phyloP scores from a whole-genome alignment of 352 stramenopile genomes.

The Elongisporangium senticosum region DNA sequence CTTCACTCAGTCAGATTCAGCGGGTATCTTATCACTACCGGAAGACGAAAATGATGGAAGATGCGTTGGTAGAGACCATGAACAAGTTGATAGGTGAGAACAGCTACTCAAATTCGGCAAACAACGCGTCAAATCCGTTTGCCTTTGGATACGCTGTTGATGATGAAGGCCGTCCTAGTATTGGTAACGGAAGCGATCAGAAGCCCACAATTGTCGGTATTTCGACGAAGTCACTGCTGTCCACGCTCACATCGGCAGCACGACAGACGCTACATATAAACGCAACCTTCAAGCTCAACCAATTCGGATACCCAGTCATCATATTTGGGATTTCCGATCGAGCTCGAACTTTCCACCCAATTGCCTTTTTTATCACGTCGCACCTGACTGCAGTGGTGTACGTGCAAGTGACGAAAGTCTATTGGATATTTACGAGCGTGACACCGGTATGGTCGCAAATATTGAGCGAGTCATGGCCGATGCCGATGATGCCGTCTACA shows the following conservation, averaged over 20 bases:
- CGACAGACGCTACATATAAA: slow-evolving; percentile 12
- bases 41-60: too few relatives aligned
- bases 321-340: slow-evolving; percentile 18
- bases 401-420: neutral
- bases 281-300: slow-evolving; percentile 16
- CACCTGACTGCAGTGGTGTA: slow-evolving; percentile 7
- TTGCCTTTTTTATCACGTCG: too few relatives aligned
- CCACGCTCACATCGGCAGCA: neutral
- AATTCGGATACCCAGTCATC: slow-evolving; percentile 12
- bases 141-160: slow-evolving; percentile 3
- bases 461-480: slow-evolving; percentile 15
- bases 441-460: neutral
- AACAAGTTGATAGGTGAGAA: too few relatives aligned
- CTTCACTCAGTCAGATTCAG: too few relatives aligned
- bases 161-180: neutral
- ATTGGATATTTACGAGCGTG: neutral
- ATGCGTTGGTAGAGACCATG: too few relatives aligned
- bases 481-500: slow-evolving; percentile 15
- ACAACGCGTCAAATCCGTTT: slow-evolving; percentile 1
- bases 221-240: slow-evolving; percentile 10
- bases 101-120: too few relatives aligned
- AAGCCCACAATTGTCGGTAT: slow-evolving; percentile 9
- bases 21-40: too few relatives aligned
- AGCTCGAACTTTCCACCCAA: slow-evolving; percentile 11
- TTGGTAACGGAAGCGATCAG: slow-evolving; percentile 6